phyloP scores from a whole-genome alignment of 2,329 filamentous ascomycete genomes.

The Ceratocystis papillata region DNA sequence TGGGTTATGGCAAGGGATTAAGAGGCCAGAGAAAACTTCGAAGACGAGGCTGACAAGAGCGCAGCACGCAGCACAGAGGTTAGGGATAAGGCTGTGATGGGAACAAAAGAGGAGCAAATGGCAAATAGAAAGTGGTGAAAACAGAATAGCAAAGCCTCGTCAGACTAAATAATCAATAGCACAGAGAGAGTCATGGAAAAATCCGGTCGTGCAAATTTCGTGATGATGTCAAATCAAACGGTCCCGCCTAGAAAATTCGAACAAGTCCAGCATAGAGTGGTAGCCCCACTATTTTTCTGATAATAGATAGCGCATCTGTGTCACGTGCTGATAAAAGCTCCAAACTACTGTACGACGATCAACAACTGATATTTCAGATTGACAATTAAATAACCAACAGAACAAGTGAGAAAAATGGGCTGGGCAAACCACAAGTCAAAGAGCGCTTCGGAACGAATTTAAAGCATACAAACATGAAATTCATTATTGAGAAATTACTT shows the following conservation, averaged over 20 bases:
- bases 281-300: conserved; percentile 7
- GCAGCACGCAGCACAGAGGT: background rate
- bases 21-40: background rate
- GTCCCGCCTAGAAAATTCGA: conserved; percentile 14
- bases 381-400: background rate
- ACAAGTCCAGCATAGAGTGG: background rate
- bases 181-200: background rate
- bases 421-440: background rate
- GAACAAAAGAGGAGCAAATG: background rate
- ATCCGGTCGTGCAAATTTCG: background rate
- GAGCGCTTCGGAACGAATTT: background rate
- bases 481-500: background rate
- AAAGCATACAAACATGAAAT: background rate
- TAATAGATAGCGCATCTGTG: background rate
- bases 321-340: conserved; percentile 2
- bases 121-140: background rate
- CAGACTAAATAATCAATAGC: conserved; percentile 8
- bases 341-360: background rate
- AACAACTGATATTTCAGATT: background rate
- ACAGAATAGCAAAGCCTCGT: conserved; percentile 4
- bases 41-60: conserved; percentile 7
- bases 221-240: conserved; percentile 14
- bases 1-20: background rate
- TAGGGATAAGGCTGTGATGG: background rate
- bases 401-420: background rate